phyloP scores from a whole-genome alignment of 192 early-diverging fungal genomes.

The Mortierella hygrophila region DNA sequence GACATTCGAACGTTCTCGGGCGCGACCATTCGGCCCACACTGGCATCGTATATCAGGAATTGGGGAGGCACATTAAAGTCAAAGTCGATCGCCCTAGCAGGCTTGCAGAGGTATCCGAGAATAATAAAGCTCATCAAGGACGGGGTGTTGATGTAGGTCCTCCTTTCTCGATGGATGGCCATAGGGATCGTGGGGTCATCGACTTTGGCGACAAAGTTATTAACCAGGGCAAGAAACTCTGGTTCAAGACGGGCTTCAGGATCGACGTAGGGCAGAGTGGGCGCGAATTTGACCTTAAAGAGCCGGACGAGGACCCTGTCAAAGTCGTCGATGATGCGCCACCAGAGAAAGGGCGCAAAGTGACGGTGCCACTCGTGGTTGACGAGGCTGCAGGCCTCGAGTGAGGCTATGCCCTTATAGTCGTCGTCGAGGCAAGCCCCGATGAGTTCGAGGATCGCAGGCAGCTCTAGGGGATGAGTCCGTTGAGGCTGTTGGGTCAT shows the following conservation, averaged over 20 bases:
- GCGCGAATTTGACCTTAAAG: neutral
- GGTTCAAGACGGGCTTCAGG: neutral
- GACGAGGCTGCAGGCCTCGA: neutral
- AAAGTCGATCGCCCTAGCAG: neutral
- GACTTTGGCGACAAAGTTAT: neutral
- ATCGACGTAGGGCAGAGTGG: neutral
- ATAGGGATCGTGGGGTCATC: neutral
- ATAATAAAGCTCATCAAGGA: neutral
- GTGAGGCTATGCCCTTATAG: neutral
- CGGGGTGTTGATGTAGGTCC: neutral
- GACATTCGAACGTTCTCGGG: slow-evolving; percentile 2
- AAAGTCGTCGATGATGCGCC: neutral
- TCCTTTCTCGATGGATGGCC: neutral
- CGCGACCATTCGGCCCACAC: neutral
- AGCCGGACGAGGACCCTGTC: neutral
- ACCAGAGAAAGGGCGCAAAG: slow-evolving; percentile 4
- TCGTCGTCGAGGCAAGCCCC: neutral
- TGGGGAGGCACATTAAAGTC: neutral
- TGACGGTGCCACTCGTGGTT: neutral
- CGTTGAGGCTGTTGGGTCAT: neutral
- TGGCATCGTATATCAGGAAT: neutral
- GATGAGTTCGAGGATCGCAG: neutral
- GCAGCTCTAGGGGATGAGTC: neutral
- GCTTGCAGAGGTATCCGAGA: neutral
- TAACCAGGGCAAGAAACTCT: neutral